phyloP scores from a whole-genome alignment of 1,139 yeast species.

The Kodamaea sp. region DNA sequence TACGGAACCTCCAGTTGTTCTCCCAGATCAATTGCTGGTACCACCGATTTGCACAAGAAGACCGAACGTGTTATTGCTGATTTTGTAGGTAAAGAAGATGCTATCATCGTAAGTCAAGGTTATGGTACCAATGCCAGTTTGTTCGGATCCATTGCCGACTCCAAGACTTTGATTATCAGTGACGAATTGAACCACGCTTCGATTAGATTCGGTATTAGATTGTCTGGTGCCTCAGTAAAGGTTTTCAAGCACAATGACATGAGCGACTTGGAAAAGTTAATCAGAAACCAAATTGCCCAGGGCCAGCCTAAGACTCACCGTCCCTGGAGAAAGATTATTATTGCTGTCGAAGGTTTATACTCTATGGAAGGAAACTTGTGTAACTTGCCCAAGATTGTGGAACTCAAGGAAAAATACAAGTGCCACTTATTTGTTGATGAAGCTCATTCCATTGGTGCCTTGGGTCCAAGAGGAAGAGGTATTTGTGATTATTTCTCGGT shows the following conservation, averaged over 20 bases:
- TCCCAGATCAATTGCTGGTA: constrained; percentile 73
- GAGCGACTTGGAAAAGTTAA: constrained; percentile 72
- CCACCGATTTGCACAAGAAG: constrained; percentile 69
- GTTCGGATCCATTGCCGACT: constrained; percentile 80
- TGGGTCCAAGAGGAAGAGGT: constrained; percentile 93
- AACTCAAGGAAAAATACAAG: constrained; percentile 80
- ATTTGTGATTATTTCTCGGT: constrained; percentile 90
- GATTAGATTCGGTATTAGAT: constrained; percentile 89
- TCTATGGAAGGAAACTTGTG: constrained; percentile 98
- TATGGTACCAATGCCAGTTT: constrained; percentile 95
- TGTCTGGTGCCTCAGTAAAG: constrained; percentile 91
- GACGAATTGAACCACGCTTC: constrained; percentile 97
- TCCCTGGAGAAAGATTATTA: constrained; percentile 93
- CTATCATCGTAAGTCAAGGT: constrained; percentile 88
- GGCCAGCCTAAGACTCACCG: constrained; percentile 97
- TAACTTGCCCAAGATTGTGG: constrained; percentile 76
- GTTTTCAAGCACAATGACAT: constrained; percentile 92
- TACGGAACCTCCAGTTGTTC: constrained; percentile 83
- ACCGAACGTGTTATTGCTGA: constrained; percentile 80
- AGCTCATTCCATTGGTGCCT: constrained; percentile 97
- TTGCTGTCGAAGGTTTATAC: constrained; percentile 93
- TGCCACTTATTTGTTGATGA: constrained; percentile 92
- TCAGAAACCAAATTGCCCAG: constrained; percentile 87
- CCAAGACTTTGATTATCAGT: constrained; percentile 85
- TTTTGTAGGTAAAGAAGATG: constrained; percentile 89